These are phyloP conservation scores for Eucommia ulmoides DNA, from an alignment of 257 asterid genomes.

Conservation along the genomic window DNA sequence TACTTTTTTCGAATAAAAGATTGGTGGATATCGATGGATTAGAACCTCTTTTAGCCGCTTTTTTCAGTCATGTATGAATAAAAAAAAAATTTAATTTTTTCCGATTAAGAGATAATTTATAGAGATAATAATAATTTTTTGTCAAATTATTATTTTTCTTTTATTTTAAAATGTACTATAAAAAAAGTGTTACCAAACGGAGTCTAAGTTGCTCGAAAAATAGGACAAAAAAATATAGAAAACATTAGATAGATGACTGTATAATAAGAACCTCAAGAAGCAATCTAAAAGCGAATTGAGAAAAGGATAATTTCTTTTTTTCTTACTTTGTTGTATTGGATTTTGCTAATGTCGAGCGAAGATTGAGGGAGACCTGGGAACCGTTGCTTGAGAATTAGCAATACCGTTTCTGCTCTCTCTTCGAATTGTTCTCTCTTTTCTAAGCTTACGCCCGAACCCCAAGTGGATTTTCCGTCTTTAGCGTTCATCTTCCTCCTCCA, in stretches of 20 bases:
- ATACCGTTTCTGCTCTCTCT: conserved; percentile 69
- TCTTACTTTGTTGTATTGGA: conserved; percentile 60
- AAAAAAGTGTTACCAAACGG: too few relatives aligned
- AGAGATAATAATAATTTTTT: neutral
- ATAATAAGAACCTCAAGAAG: neutral
- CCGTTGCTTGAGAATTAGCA: conserved; percentile 54
- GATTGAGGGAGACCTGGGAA: conserved; percentile 85
- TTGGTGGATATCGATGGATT: too few relatives aligned
- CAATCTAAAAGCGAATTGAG: too few relatives aligned
- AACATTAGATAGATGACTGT: neutral
- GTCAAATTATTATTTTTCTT: neutral
- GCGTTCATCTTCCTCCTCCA: conserved; percentile 80
- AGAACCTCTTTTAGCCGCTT: too few relatives aligned
- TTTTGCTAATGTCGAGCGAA: conserved; percentile 74
- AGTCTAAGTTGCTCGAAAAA: too few relatives aligned
- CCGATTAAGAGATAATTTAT: too few relatives aligned
- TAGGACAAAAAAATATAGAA: neutral
- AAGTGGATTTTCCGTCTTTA: conserved; percentile 64
- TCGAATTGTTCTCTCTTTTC: conserved; percentile 80
- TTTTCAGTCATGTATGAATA: too few relatives aligned
- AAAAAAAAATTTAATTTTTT: too few relatives aligned
- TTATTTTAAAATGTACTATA: too few relatives aligned
- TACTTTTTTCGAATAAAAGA: too few relatives aligned
- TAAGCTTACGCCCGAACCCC: conserved; percentile 71
- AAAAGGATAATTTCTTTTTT: too few relatives aligned